Base-by-base conservation (phyloP, 2,329 filamentous ascomycete species). In the Neopestalotiopsis sp. region DNA sequence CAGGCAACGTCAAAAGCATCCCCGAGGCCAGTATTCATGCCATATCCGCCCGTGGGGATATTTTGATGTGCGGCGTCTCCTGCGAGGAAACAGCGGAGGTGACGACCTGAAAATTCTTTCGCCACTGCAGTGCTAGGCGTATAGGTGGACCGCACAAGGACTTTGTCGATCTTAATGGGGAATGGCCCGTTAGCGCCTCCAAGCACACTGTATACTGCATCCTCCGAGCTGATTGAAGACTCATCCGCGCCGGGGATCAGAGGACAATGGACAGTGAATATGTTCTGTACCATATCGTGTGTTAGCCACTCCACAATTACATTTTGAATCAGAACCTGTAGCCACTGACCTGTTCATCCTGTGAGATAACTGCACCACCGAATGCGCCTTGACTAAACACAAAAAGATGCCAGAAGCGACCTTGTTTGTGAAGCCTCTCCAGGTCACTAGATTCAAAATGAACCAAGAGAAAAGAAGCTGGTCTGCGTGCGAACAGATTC, bases 1-100 rank as follows among this genome's bases (percentile, higher is more conserved):
- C 82, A 84, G 1, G 80, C 78, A 1, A 85, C 75, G 52, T 84
- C 82, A 49, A 81, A 76, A 0, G 77, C 82, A 67, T 85, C 82
- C 10, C 77, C 70, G 65, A 84, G 70, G 68, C 38, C 75, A 73
- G 61, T 67, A 49, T 67, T 67, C n/a, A 28, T 17, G 57, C 66
- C 66, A n/a, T 61, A 49, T 2, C 66, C 66, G 20, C 66, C 66
- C 4, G 56, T 62, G 5, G 42, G 42, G 3, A 49, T 49, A 4
- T 49, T 49, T 17, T 49, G 42, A 49, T 49, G 42, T 49, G 42
- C 42, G 4, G 42, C 42, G 42, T 49, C 42, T 49, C 42, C 42
- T 49, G 42, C 42, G 12, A 49, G 42, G 42, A 49, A 49, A 17
- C 42, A 49, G 10, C 42, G 42, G 12, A 3, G 10, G 10, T 49